phyloP scores from a whole-genome alignment of 2,329 filamentous ascomycete species.

The Neofusicoccum umdonicola region DNA sequence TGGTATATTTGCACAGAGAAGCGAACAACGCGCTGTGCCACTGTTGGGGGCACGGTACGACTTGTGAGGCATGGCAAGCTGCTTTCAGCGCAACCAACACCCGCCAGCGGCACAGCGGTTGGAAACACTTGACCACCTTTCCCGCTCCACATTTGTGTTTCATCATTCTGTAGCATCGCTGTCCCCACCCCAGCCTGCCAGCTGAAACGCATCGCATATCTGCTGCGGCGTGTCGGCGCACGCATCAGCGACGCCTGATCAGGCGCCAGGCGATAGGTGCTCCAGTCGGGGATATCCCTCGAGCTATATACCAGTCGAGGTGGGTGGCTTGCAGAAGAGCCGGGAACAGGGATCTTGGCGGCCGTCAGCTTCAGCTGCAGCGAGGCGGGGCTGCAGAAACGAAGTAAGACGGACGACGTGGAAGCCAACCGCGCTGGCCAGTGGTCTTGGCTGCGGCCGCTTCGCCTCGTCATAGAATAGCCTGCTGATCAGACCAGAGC shows the following conservation, averaged over 20 bases:
- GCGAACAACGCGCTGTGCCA: no score
- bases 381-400: neutral
- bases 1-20: no score
- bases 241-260: neutral
- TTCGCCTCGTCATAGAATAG: neutral
- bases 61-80: no score
- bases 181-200: no score
- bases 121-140: no score
- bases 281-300: neutral
- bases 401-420: neutral
- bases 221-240: neutral
- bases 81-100: no score
- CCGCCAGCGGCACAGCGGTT: no score
- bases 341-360: neutral
- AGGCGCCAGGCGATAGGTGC: neutral
- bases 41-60: no score
- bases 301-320: neutral
- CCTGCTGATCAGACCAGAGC: neutral
- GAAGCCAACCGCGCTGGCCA: neutral
- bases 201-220: neutral
- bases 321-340: neutral
- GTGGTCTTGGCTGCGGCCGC: neutral
- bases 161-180: no score
- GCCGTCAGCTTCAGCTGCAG: constrained; percentile 1
- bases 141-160: no score